Percentiles rank a stretch among this genome's conserved stretches.
phyloP scores from a whole-genome alignment of 2,329 filamentous ascomycete species.

The Mycogone perniciosa region DNA sequence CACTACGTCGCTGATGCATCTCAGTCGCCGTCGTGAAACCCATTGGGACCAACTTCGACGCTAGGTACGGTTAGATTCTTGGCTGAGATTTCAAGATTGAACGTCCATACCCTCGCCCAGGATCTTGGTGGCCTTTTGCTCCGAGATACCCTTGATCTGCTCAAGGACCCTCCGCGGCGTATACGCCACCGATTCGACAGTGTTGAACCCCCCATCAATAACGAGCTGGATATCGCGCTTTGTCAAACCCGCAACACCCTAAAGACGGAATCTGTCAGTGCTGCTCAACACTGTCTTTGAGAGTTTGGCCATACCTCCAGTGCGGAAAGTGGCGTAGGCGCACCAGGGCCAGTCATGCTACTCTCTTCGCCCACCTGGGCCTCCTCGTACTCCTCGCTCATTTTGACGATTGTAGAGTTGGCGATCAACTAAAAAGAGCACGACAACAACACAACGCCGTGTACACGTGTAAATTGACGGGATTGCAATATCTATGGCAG shows the following conservation, averaged over 20 bases:
- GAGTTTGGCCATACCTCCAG: conserved; percentile 63
- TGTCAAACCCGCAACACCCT: conserved; percentile 87
- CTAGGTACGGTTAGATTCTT: conserved; percentile 36
- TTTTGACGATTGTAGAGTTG: conserved; percentile 18
- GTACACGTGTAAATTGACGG: background rate
- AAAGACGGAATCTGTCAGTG: background rate
- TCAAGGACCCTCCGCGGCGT: conserved; percentile 77
- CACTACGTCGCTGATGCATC: conserved; percentile 95
- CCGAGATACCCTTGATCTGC: conserved; percentile 96
- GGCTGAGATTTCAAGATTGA: background rate
- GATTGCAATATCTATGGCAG: background rate
- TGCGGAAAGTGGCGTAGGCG: conserved; percentile 80
- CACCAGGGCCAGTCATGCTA: conserved; percentile 73
- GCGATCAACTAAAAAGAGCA: background rate
- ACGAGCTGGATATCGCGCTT: conserved; percentile 92
- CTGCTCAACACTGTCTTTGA: background rate
- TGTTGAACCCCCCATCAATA: conserved; percentile 87
- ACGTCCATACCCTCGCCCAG: conserved; percentile 68
- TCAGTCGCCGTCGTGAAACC: conserved; percentile 98
- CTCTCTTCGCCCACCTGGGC: conserved; percentile 61
- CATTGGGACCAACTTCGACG: conserved; percentile 95
- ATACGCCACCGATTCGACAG: conserved; percentile 92
- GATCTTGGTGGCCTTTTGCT: conserved; percentile 91
- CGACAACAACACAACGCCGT: background rate
- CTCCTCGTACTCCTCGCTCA: conserved; percentile 58